These are phyloP conservation scores for Puccinia brachypodii DNA, from an alignment of 1,284 basidiomycete species.

Conservation along the genomic window DNA sequence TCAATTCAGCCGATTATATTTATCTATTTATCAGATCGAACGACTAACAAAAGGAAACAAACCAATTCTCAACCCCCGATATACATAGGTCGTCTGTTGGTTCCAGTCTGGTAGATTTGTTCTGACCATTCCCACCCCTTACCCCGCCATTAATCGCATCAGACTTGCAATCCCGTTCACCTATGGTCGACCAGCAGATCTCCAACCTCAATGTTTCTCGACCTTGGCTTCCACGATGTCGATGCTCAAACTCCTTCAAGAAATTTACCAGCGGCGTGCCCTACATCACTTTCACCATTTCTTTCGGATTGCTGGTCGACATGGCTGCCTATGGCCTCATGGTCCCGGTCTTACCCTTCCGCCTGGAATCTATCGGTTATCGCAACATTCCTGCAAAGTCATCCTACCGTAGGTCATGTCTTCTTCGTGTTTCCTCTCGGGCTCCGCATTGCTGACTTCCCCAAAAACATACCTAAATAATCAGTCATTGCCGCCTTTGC, in stretches of 20 bases:
- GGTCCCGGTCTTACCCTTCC: slow-evolving; percentile 39
- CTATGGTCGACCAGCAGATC: background rate
- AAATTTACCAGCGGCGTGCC: background rate
- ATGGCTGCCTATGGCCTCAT: slow-evolving; percentile 39
- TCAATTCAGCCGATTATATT: background rate
- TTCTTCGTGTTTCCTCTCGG: background rate
- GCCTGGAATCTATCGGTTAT: slow-evolving; percentile 4
- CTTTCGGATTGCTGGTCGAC: slow-evolving; percentile 42
- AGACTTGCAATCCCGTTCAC: background rate
- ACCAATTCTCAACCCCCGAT: background rate
- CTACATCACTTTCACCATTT: slow-evolving; percentile 40
- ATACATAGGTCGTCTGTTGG: background rate
- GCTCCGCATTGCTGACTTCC: background rate
- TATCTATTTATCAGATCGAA: background rate
- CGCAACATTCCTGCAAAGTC: slow-evolving; percentile 2
- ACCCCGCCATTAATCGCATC: background rate
- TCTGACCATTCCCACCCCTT: background rate
- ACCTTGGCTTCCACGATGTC: background rate
- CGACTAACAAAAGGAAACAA: background rate
- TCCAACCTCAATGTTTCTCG: no score
- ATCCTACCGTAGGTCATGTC: slow-evolving; percentile 25
- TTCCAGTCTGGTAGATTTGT: background rate
- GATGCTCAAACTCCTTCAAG: background rate
- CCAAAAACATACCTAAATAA: background rate
- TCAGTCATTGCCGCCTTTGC: slow-evolving; percentile 39